Conservation (phyloP, 2,329 filamentous ascomycete species). For the Didymella exigua region DNA sequence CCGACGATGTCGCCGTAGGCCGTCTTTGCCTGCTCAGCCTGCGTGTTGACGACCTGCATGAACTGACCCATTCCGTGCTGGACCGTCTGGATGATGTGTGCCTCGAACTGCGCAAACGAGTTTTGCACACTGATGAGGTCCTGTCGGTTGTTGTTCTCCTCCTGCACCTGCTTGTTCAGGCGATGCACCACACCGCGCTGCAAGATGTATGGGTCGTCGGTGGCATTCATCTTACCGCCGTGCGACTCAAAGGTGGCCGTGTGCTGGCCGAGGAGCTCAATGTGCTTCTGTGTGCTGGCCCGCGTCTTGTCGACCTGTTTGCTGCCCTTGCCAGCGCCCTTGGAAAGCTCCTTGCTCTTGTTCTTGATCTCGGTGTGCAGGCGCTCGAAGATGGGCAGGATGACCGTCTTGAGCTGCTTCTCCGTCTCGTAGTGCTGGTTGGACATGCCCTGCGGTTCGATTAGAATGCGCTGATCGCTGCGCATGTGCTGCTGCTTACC, state of each 20-base stretch:
- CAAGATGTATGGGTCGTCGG: constrained; percentile 87
- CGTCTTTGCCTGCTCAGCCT: constrained; percentile 79
- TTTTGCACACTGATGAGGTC: constrained; percentile 91
- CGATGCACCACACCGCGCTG: constrained; percentile 81
- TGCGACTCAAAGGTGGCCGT: constrained; percentile 79
- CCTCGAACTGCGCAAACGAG: constrained; percentile 86
- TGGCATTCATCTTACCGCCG: constrained; percentile 71
- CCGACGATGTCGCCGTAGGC: constrained; percentile 85
- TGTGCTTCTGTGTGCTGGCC: constrained; percentile 87
- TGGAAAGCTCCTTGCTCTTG: constrained; percentile 86
- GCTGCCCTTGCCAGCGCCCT: constrained; percentile 79
- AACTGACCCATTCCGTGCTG: constrained; percentile 85
- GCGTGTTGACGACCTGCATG: constrained; percentile 77
- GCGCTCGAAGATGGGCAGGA: constrained; percentile 86
- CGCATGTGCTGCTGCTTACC: constrained; percentile 47
- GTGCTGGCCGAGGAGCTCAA: constrained; percentile 89
- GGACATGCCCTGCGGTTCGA: constrained; percentile 68
- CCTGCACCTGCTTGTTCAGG: constrained; percentile 85
- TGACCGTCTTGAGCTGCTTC: constrained; percentile 82
- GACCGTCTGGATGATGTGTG: constrained; percentile 79
- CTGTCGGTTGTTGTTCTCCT: constrained; percentile 95
- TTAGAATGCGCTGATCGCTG: constrained; percentile 3
- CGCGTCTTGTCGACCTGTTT: constrained; percentile 94
- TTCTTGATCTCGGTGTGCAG: constrained; percentile 96
- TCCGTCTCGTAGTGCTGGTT: constrained; percentile 91